Evolutionary conservation across 805 yeast genomes (phyloP).

Genomic region (Ogataea degrootiae): DNA sequence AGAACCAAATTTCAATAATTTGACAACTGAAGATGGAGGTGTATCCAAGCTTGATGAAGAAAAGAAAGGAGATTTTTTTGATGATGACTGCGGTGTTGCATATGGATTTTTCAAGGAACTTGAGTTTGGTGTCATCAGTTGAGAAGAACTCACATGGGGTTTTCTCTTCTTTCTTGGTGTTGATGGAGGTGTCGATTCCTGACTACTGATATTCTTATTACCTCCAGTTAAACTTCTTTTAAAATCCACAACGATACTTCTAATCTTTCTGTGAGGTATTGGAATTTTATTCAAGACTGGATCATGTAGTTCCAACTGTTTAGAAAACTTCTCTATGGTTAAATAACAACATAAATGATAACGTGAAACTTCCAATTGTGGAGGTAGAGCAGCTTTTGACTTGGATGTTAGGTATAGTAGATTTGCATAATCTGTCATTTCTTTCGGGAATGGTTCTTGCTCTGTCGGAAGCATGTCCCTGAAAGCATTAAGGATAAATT

Average conservation of each 20-base stretch:
- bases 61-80: too few species aligned
- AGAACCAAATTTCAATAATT: too few species aligned
- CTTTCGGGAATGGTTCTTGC: constrained; percentile 39
- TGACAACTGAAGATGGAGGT: too few species aligned
- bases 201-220: not conserved
- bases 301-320: constrained; percentile 39
- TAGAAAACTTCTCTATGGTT: constrained; percentile 47
- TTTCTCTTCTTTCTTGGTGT: constrained; percentile 15
- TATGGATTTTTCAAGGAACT: too few species aligned
- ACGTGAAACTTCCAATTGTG: constrained; percentile 58
- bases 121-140: not conserved
- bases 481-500: constrained; percentile 33
- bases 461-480: constrained; percentile 48
- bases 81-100: too few species aligned
- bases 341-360: constrained; percentile 63
- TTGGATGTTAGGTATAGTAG: constrained; percentile 51
- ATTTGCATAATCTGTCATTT: constrained; percentile 36
- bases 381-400: constrained; percentile 41
- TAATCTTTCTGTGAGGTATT: constrained; percentile 40
- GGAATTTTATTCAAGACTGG: constrained; percentile 55
- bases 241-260: constrained; percentile 42
- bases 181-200: constrained; percentile 5
- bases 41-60: too few species aligned
- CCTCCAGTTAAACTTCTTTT: constrained; percentile 26
- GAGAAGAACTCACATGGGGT: not conserved